These are phyloP conservation scores for Geotrichum klebahnii DNA, from an alignment of 1,139 yeast species.

Conservation along the genomic window DNA sequence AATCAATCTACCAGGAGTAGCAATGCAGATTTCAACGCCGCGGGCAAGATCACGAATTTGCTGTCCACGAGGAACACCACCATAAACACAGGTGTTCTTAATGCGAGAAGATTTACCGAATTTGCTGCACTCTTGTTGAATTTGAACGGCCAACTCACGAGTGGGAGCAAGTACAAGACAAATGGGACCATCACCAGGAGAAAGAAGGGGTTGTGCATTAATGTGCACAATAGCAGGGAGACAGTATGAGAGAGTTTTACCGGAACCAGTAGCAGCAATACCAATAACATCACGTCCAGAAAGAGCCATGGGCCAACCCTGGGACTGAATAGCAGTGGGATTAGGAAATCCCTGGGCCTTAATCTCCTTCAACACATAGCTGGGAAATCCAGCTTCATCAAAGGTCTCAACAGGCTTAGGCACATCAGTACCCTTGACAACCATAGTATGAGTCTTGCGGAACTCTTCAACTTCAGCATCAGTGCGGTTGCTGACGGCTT, in stretches of 20 bases:
- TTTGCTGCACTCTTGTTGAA: conserved; percentile 91
- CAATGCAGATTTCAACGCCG: conserved; percentile 93
- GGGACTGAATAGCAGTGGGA: conserved; percentile 96
- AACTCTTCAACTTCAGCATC: conserved; percentile 68
- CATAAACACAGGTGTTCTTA: conserved; percentile 95
- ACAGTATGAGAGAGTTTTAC: conserved; percentile 95
- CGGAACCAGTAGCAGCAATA: conserved; percentile 97
- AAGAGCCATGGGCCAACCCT: conserved; percentile 99
- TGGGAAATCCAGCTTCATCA: conserved; percentile 97
- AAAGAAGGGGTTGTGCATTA: conserved; percentile 91
- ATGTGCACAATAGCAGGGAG: conserved; percentile 95
- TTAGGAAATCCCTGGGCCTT: conserved; percentile 87
- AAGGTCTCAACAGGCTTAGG: conserved; percentile 92
- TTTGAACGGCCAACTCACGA: conserved; percentile 97
- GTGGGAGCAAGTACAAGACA: conserved; percentile 96
- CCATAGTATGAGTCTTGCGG: conserved; percentile 84
- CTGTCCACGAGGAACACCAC: conserved; percentile 98
- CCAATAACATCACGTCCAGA: conserved; percentile 99
- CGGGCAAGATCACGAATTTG: conserved; percentile 92
- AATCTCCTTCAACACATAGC: conserved; percentile 83
- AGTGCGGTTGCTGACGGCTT: conserved; percentile 67
- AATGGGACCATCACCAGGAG: conserved; percentile 95
- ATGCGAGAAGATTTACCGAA: conserved; percentile 89
- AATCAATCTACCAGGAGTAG: conserved; percentile 96
- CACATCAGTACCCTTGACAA: conserved; percentile 72